These are phyloP conservation scores for Immersiella caudata DNA, from an alignment of 495 filamentous ascomycete species.

Conservation along the genomic window DNA sequence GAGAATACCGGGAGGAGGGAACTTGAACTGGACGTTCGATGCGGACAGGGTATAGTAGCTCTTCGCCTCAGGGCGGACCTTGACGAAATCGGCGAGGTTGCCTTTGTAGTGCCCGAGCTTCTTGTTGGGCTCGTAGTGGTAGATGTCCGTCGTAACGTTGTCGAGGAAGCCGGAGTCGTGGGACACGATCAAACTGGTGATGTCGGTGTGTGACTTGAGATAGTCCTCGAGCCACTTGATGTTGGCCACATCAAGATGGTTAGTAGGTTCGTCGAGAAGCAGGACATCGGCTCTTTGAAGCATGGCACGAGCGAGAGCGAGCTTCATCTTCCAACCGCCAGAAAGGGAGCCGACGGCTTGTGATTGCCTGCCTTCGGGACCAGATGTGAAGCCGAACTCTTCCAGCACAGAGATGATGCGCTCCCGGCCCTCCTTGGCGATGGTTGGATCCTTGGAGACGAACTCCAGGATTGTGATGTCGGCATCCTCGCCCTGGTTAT, in stretches of 20 bases:
- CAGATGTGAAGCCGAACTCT: conserved; percentile 91
- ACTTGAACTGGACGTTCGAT: conserved; percentile 92
- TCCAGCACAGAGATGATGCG: conserved; percentile 80
- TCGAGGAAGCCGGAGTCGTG: conserved; percentile 99
- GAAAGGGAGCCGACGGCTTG: conserved; percentile 91
- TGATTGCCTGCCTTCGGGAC: conserved; percentile 82
- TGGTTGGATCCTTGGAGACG: conserved; percentile 78
- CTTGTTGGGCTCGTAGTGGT: conserved; percentile 95
- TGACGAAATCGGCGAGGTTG: conserved; percentile 91
- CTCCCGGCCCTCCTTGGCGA: conserved; percentile 72
- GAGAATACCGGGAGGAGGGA: conserved; percentile 92
- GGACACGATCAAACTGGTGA: conserved; percentile 95
- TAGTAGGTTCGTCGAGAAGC: conserved; percentile 96
- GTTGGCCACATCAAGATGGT: conserved; percentile 96
- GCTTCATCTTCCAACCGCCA: conserved; percentile 99
- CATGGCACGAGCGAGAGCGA: conserved; percentile 96
- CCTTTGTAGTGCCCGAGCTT: conserved; percentile 94
- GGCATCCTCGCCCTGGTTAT: conserved; percentile 96
- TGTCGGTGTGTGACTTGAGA: conserved; percentile 91
- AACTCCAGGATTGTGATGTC: conserved; percentile 94
- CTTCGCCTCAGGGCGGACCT: conserved; percentile 92
- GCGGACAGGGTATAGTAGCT: conserved; percentile 97
- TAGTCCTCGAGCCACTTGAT: conserved; percentile 96
- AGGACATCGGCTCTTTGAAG: conserved; percentile 93
- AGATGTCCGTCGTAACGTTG: conserved; percentile 97